These are phyloP conservation scores for Fusarium odoratissimum DNA, from an alignment of 2,329 filamentous ascomycete genomes.

Conservation along the genomic window DNA sequence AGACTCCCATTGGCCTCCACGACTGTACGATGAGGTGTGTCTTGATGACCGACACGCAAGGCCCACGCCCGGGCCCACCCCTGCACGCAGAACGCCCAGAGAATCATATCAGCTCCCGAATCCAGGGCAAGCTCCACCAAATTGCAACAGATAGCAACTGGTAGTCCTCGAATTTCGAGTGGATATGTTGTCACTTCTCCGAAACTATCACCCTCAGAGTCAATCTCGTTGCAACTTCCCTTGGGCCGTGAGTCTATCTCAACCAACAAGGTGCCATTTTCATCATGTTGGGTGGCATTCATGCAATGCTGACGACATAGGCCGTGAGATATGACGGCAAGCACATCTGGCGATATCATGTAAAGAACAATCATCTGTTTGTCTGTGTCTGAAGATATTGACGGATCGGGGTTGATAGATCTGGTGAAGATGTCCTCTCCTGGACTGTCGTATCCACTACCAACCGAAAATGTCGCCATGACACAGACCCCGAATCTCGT, in stretches of 20 bases:
- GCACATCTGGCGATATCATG: conserved; percentile 68
- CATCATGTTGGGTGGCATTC: conserved; percentile 6
- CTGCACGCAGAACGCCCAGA: conserved; percentile 52
- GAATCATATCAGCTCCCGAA: conserved; percentile 48
- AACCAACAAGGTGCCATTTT: conserved; percentile 11
- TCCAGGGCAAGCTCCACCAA: conserved; percentile 50
- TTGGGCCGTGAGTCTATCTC: conserved; percentile 37
- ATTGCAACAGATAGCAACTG: conserved; percentile 47
- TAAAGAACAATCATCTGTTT: conserved; percentile 66
- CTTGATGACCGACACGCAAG: conserved; percentile 41
- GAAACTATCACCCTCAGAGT: conserved; percentile 33
- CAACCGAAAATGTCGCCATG: conserved; percentile 63
- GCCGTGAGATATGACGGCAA: conserved; percentile 51
- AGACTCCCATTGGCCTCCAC: conserved; percentile 50
- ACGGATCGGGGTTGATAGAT: conserved; percentile 5
- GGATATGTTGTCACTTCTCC: conserved; percentile 39
- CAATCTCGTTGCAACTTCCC: conserved; percentile 34
- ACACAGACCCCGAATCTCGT: conserved; percentile 68
- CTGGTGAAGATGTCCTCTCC: conserved; percentile 5
- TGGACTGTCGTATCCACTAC: conserved; percentile 25
- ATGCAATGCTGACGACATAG: conserved; percentile 12
- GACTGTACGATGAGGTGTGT: conserved; percentile 29
- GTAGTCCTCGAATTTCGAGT: conserved; percentile 48
- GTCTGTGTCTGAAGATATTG: conserved; percentile 16
- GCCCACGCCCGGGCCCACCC: conserved; percentile 51